These are phyloP conservation scores for Syzygium syzygioides DNA, from an alignment of 441 rosid genomes.

Conservation along the genomic window DNA sequence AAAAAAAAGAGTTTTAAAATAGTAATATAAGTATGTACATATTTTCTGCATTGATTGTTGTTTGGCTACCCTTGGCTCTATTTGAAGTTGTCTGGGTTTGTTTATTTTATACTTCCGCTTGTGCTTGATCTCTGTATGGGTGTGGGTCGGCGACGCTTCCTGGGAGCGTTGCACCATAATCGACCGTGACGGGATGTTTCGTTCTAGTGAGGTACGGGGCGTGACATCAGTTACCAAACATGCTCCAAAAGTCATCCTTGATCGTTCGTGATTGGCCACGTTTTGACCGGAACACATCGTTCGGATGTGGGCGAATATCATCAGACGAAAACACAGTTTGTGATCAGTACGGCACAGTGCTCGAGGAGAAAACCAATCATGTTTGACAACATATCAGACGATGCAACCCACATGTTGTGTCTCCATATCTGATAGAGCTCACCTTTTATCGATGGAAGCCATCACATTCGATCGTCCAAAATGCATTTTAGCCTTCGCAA, in stretches of 20 bases:
- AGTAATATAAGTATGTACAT: too few species aligned
- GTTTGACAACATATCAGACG: background rate
- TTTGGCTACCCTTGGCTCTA: too few species aligned
- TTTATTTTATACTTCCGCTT: too few species aligned
- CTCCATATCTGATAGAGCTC: background rate
- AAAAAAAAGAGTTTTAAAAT: too few species aligned
- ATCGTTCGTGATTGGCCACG: background rate
- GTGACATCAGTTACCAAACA: too few species aligned
- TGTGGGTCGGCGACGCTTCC: too few species aligned
- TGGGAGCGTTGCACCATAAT: too few species aligned
- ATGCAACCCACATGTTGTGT: background rate
- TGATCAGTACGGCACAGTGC: background rate
- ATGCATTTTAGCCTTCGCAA: background rate
- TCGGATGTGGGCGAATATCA: background rate
- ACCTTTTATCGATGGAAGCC: background rate
- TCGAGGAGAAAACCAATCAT: background rate
- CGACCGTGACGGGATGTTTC: too few species aligned
- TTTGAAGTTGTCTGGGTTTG: too few species aligned
- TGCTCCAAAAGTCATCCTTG: background rate
- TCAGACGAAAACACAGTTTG: background rate
- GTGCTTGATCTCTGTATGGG: too few species aligned
- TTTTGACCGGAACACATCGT: background rate
- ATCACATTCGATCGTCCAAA: background rate
- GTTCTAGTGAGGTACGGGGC: too few species aligned
- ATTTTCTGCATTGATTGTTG: too few species aligned